Evolutionary conservation across 1,284 basidiomycete species (phyloP).

Genomic region (Apiotrichum siamense): DNA sequence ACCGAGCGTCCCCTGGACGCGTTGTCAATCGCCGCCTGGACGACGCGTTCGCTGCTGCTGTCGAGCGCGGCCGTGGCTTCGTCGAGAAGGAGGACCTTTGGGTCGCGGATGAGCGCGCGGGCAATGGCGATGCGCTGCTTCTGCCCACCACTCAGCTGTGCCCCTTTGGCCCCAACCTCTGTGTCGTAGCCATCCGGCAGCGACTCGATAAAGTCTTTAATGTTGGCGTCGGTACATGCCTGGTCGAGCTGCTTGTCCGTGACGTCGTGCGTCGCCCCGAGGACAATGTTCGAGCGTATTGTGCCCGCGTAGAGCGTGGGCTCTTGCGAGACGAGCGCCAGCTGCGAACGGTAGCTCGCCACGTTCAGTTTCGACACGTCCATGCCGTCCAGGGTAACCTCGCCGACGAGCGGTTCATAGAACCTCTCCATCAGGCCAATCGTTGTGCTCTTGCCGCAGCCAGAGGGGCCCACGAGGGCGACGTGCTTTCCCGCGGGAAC

Average conservation of each 20-base stretch:
- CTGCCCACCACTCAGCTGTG: conserved; percentile 69
- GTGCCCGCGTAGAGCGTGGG: conserved; percentile 86
- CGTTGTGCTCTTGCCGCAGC: conserved; percentile 55
- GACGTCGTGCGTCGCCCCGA: conserved; percentile 73
- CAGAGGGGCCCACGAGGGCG: conserved; percentile 84
- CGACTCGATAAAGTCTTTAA: conserved; percentile 76
- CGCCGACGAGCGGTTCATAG: conserved; percentile 50
- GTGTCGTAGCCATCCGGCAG: conserved; percentile 89
- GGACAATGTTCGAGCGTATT: conserved; percentile 78
- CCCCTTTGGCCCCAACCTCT: conserved; percentile 88
- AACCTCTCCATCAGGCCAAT: conserved; percentile 54
- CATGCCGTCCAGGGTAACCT: conserved; percentile 63
- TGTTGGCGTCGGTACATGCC: conserved; percentile 80
- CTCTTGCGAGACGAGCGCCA: conserved; percentile 89
- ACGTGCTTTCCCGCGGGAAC: conserved; percentile 84
- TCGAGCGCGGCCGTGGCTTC: conserved; percentile 96
- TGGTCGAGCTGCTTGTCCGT: conserved; percentile 79
- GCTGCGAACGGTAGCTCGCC: conserved; percentile 71
- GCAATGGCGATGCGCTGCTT: conserved; percentile 92
- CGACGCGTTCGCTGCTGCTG: conserved; percentile 86
- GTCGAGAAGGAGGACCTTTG: conserved; percentile 81
- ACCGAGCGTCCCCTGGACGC: conserved; percentile 85
- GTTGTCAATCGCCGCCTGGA: conserved; percentile 86
- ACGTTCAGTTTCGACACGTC: conserved; percentile 75
- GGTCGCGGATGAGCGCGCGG: conserved; percentile 88